Percentiles rank a stretch among this genome's conserved stretches.
Evolutionary conservation across 768 basidiomycete species (phyloP).

Genomic region (Omphalotus guepiniiformis): DNA sequence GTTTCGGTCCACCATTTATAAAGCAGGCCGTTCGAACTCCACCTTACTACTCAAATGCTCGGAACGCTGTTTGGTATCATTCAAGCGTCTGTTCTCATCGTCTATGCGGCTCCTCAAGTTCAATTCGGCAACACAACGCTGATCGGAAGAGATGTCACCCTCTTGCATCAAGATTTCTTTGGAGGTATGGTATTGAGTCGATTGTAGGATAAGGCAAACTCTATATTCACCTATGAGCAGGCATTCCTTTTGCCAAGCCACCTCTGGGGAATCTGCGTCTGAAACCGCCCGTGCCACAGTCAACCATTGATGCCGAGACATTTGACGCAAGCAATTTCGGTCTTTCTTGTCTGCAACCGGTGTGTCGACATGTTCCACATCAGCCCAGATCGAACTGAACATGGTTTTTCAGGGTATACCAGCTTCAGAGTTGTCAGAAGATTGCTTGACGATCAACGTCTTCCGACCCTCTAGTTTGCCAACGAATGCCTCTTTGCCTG

Average conservation of each 20-base stretch:
- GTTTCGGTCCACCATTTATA: too few relatives aligned
- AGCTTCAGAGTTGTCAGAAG: constrained; percentile 41
- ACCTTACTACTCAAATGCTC: too few relatives aligned
- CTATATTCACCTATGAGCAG: constrained; percentile 22
- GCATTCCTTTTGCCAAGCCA: constrained; percentile 52
- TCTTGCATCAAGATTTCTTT: constrained; percentile 41
- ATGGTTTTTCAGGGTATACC: constrained; percentile 17
- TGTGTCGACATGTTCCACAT: neutral
- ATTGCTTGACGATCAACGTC: constrained; percentile 58
- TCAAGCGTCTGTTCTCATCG: too few relatives aligned
- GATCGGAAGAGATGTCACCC: constrained; percentile 30
- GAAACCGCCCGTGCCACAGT: constrained; percentile 41
- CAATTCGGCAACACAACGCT: constrained; percentile 35
- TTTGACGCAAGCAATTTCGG: constrained; percentile 48
- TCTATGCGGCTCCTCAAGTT: constrained; percentile 21
- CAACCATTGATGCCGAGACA: constrained; percentile 24
- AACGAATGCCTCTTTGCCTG: constrained; percentile 28
- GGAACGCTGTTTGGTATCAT: too few relatives aligned
- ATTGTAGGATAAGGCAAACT: neutral
- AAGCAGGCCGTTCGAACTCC: too few relatives aligned
- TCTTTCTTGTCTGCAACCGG: constrained; percentile 42
- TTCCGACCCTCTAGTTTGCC: constrained; percentile 41
- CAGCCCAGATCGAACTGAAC: neutral
- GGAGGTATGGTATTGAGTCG: constrained; percentile 29
- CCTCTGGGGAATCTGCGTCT: constrained; percentile 46